phyloP scores from a whole-genome alignment of 2,329 filamentous ascomycete species.

The Ophiostoma sp. region DNA sequence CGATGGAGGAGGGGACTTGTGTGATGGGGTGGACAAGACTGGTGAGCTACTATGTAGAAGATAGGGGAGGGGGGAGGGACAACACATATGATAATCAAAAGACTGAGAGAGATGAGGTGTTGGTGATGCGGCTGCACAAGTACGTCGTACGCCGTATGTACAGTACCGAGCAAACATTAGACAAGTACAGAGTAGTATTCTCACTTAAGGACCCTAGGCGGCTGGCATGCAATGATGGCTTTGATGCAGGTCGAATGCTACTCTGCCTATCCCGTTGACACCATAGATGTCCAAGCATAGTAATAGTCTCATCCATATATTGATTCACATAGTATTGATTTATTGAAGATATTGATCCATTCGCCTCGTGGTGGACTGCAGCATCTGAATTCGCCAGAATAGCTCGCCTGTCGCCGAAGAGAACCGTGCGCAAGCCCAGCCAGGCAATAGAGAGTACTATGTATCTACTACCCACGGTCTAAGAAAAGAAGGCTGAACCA shows the following conservation, averaged over 20 bases:
- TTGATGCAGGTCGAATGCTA: background rate
- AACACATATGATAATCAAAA: no score
- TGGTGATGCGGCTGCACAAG: background rate
- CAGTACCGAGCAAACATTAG: no score
- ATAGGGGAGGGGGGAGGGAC: background rate
- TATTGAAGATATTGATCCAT: background rate
- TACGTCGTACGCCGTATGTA: no score
- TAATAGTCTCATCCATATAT: no score
- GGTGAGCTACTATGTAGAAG: background rate
- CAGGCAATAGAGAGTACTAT: no score
- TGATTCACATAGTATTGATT: background rate
- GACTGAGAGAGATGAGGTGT: no score
- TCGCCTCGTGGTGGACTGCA: background rate
- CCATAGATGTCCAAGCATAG: no score
- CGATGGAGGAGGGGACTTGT: background rate
- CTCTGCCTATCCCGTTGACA: background rate
- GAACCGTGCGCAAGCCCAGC: background rate
- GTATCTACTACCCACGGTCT: no score
- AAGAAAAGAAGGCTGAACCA: background rate
- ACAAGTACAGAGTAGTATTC: no score
- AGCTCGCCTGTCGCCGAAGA: background rate
- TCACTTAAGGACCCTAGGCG: background rate
- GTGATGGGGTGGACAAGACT: no score
- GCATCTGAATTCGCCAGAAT: background rate
- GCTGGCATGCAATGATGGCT: background rate